A percentile compares a stretch with the other conserved stretches of the same genome.
Conservation (phyloP, 768 basidiomycete species). For the Phanerochaete sordida region DNA sequence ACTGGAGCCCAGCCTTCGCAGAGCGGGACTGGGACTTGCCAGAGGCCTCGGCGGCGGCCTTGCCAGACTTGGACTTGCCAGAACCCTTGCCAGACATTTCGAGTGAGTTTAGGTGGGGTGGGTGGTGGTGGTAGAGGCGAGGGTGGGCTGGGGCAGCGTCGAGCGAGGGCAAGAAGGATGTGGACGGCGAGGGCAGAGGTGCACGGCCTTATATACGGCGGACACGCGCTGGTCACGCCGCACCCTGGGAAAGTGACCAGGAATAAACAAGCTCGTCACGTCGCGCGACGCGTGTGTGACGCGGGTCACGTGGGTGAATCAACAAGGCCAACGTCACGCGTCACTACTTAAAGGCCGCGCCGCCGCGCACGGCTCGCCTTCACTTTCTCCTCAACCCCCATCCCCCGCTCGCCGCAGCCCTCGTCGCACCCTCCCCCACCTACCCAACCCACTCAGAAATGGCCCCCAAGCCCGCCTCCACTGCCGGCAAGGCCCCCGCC, state of each 20-base stretch:
- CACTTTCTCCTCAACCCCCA: conserved; percentile 7
- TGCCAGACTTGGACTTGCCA: conserved; percentile 57
- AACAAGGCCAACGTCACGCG: conserved; percentile 13
- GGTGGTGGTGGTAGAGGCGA: conserved; percentile 4
- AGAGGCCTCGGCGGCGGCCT: conserved; percentile 23
- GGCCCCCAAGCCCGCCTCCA: conserved; percentile 77
- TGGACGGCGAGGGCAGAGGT: neutral
- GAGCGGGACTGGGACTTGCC: conserved; percentile 66
- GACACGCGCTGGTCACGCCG: neutral
- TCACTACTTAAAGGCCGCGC: conserved; percentile 8
- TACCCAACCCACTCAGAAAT: conserved; percentile 49
- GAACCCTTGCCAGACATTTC: conserved; percentile 37
- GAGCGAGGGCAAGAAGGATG: conserved; percentile 1
- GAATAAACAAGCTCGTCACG: conserved; percentile 11
- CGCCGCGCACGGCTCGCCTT: neutral
- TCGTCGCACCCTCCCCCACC: conserved; percentile 38
- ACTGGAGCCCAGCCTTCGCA: conserved; percentile 72
- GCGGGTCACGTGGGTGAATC: neutral
- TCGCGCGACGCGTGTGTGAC: conserved; percentile 5
- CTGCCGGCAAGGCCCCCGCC: conserved; percentile 79
- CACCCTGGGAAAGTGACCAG: conserved; percentile 9
- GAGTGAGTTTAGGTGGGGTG: conserved; percentile 11
- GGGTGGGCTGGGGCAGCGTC: neutral
- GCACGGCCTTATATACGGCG: conserved; percentile 1
- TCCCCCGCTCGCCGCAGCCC: conserved; percentile 15